Conservation (phyloP, 1,284 basidiomycete species). For the Sanghuangporus baumii region DNA sequence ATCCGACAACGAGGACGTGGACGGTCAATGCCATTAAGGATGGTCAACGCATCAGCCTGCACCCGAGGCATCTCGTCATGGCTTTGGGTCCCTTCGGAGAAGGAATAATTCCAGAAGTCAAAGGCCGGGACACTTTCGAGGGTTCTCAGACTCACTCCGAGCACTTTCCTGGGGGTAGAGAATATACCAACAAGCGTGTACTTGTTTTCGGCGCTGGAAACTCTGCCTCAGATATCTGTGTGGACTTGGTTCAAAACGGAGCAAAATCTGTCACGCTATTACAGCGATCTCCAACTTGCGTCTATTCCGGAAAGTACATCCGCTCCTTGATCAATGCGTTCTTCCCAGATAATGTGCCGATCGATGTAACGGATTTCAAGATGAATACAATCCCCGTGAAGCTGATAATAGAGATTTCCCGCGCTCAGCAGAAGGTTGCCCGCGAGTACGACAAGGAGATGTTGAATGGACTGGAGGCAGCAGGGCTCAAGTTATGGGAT, state of each 20-base stretch:
- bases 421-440: slow-evolving; percentile 28
- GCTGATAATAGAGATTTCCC: slow-evolving; percentile 23
- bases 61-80: slow-evolving; percentile 33
- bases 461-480: slow-evolving; percentile 31
- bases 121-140: slow-evolving; percentile 22
- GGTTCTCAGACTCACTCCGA: slow-evolving; percentile 29
- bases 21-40: slow-evolving; percentile 25
- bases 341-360: slow-evolving; percentile 37
- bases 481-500: slow-evolving; percentile 34
- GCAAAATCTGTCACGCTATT: slow-evolving; percentile 33
- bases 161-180: slow-evolving; percentile 25
- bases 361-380: slow-evolving; percentile 41
- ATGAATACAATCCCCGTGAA: slow-evolving; percentile 33
- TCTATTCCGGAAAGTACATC: slow-evolving; percentile 27
- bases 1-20: slow-evolving; percentile 28
- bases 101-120: slow-evolving; percentile 25
- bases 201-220: slow-evolving; percentile 37
- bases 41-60: slow-evolving; percentile 26
- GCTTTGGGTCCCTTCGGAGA: slow-evolving; percentile 32
- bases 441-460: slow-evolving; percentile 30
- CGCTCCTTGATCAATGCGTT: slow-evolving; percentile 21
- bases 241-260: slow-evolving; percentile 29
- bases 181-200: slow-evolving; percentile 30
- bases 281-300: slow-evolving; percentile 31
- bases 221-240: slow-evolving; percentile 32